Evolutionary conservation across 2,329 filamentous ascomycete genomes (phyloP).

Genomic region (Claviceps maximensis): DNA sequence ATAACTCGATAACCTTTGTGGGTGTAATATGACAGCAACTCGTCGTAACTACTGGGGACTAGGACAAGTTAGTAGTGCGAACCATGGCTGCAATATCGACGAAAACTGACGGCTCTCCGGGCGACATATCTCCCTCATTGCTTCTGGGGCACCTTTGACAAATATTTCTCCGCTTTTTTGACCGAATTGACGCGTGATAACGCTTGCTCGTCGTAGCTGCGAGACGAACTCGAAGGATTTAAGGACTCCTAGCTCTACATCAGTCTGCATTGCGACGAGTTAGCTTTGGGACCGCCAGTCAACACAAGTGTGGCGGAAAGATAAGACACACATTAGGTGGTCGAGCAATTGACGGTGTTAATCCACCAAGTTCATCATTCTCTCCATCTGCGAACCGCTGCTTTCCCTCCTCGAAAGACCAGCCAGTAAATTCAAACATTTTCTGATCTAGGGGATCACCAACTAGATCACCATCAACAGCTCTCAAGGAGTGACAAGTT

Average conservation of each 20-base stretch:
- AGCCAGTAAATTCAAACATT: constrained; percentile 95
- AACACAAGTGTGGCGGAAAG: neutral
- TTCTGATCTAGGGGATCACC: constrained; percentile 93
- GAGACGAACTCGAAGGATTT: constrained; percentile 93
- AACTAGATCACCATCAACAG: constrained; percentile 76
- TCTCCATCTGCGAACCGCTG: constrained; percentile 50
- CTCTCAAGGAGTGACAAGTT: constrained; percentile 83
- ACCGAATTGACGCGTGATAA: constrained; percentile 80
- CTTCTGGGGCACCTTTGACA: constrained; percentile 93
- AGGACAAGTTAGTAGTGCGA: constrained; percentile 7
- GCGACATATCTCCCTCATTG: constrained; percentile 85
- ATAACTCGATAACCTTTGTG: constrained; percentile 95
- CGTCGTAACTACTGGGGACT: constrained; percentile 82
- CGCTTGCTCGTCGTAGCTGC: constrained; percentile 80
- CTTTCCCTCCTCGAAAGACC: constrained; percentile 82
- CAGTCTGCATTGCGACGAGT: constrained; percentile 22
- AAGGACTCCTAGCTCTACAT: constrained; percentile 77
- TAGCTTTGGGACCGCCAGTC: constrained; percentile 9
- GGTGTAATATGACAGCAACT: constrained; percentile 79
- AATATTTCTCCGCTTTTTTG: constrained; percentile 75
- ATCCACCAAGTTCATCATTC: constrained; percentile 60
- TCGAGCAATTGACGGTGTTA: constrained; percentile 79
- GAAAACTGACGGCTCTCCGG: constrained; percentile 57
- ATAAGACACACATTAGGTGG: constrained; percentile 44
- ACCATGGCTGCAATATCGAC: neutral